These are phyloP conservation scores for Panaeolus papilionaceus DNA, from an alignment of 768 basidiomycete species.

Conservation along the genomic window DNA sequence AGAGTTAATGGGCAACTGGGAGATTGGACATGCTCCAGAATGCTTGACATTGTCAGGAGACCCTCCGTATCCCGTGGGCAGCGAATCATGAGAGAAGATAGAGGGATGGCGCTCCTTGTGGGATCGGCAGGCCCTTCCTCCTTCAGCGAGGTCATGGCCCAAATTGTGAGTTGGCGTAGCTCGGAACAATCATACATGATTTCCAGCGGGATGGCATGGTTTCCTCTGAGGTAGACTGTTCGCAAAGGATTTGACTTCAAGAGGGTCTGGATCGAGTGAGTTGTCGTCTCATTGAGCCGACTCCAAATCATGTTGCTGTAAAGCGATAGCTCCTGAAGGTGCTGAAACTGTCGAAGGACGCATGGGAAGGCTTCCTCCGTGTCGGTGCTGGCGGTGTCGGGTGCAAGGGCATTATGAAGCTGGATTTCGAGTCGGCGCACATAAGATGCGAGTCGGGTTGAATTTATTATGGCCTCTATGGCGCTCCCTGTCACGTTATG, in stretches of 20 bases:
- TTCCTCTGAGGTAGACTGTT: not conserved
- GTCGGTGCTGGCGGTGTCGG: not conserved
- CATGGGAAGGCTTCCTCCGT: not conserved
- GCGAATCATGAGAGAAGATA: not conserved
- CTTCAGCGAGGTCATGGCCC: not conserved
- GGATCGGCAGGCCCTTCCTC: not conserved
- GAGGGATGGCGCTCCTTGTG: not conserved
- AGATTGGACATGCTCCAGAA: not conserved
- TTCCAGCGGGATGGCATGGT: not conserved
- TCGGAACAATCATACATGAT: not conserved
- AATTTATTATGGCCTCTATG: not conserved
- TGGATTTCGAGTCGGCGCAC: conserved; percentile 1
- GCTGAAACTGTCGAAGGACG: not conserved
- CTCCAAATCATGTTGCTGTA: not conserved
- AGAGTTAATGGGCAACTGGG: not conserved
- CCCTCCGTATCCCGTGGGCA: not conserved
- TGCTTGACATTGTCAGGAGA: not conserved
- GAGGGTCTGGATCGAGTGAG: not conserved
- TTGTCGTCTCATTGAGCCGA: not conserved
- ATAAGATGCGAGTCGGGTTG: not conserved
- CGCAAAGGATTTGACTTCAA: not conserved
- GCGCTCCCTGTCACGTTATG: not conserved
- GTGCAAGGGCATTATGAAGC: not conserved
- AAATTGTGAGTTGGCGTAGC: not conserved
- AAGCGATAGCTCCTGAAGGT: not conserved